Evolutionary conservation across 345 rosid genomes (phyloP).

Genomic region (Fremontodendron californicum): DNA sequence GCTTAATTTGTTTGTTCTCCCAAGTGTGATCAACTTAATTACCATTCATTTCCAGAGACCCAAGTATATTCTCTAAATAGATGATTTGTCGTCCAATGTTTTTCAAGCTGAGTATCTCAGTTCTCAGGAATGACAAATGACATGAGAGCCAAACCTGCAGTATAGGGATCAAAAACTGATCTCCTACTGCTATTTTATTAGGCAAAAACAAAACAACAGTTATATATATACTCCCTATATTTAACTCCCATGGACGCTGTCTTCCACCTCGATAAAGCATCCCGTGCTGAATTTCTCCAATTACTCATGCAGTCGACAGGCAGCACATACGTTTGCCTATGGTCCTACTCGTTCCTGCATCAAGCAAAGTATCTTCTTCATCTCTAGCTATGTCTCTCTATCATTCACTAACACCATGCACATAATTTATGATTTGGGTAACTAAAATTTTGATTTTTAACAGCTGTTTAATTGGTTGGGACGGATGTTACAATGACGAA

Average conservation of each 20-base stretch:
- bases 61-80: neutral
- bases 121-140: constrained; percentile 3
- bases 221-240: neutral
- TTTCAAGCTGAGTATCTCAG: neutral
- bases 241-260: constrained; percentile 43
- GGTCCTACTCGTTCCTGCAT: constrained; percentile 46
- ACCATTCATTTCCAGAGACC: neutral
- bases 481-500: constrained; percentile 50
- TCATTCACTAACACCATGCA: neutral
- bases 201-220: neutral
- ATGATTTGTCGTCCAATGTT: neutral
- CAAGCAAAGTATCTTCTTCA: constrained; percentile 36
- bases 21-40: neutral
- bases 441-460: neutral
- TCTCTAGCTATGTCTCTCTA: no score
- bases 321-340: constrained; percentile 62
- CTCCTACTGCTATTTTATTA: neutral
- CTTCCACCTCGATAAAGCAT: constrained; percentile 36
- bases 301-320: constrained; percentile 41
- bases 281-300: constrained; percentile 42
- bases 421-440: neutral
- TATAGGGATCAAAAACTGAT: neutral
- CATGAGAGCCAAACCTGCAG: neutral
- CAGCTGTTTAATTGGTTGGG: constrained; percentile 51
- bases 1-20: neutral